Percentiles rank a stretch among this genome's conserved stretches.
These are phyloP conservation scores for Leccinum colubrinum DNA, from an alignment of 1,284 basidiomycete species.

Conservation along the genomic window DNA sequence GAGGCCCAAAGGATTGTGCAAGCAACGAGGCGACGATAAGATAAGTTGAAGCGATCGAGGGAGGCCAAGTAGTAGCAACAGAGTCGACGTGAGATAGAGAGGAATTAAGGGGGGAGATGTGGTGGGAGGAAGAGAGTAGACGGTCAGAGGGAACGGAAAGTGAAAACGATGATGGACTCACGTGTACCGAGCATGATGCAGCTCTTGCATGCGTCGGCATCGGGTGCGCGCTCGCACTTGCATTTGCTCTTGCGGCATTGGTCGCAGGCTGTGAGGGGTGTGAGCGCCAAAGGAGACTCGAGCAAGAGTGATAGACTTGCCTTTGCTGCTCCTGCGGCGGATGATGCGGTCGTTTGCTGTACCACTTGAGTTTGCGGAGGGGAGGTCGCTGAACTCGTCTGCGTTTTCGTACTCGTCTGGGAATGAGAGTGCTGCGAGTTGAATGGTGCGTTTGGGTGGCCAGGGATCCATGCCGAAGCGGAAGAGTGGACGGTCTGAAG, in stretches of 20 bases:
- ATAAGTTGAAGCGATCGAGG: not conserved
- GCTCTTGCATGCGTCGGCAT: slow-evolving; percentile 48
- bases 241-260: slow-evolving; percentile 62
- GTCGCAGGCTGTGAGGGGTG: slow-evolving; percentile 45
- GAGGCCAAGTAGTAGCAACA: not conserved
- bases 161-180: slow-evolving; percentile 38
- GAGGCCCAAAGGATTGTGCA: not conserved
- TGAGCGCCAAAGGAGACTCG: not conserved
- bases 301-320: slow-evolving; percentile 32
- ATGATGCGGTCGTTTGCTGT: slow-evolving; percentile 29
- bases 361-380: slow-evolving; percentile 16
- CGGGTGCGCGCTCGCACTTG: slow-evolving; percentile 27
- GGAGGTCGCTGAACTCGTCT: slow-evolving; percentile 44
- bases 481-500: slow-evolving; percentile 7
- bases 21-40: not conserved
- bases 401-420: slow-evolving; percentile 52
- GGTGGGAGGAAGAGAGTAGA: not conserved
- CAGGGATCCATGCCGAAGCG: slow-evolving; percentile 34
- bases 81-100: not conserved
- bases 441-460: slow-evolving; percentile 21
- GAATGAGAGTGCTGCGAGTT: slow-evolving; percentile 39
- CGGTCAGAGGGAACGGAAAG: slow-evolving; percentile 2
- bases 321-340: slow-evolving; percentile 68
- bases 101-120: not conserved
- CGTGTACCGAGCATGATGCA: slow-evolving; percentile 69